These are phyloP conservation scores for Artemisia princeps DNA, from an alignment of 140 eudicot species.

Conservation along the genomic window DNA sequence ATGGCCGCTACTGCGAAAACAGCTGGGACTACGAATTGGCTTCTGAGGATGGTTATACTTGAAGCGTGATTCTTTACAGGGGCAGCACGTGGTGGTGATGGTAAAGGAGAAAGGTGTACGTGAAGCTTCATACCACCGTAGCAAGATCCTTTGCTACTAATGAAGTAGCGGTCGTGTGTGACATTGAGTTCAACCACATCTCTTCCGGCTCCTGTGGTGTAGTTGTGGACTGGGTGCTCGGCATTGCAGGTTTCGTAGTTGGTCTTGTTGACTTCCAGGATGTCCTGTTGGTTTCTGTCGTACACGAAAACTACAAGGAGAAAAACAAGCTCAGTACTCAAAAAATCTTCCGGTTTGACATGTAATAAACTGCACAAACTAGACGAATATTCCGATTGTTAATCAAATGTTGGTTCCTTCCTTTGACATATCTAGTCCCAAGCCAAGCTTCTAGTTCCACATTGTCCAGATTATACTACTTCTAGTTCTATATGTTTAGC, in stretches of 20 bases:
- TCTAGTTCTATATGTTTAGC: background rate
- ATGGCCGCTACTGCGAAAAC: constrained; percentile 49
- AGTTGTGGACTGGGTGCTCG: constrained; percentile 61
- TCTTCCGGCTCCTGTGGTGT: constrained; percentile 80
- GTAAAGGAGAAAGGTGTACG: constrained; percentile 39
- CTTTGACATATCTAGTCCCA: background rate
- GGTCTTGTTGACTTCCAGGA: constrained; percentile 76
- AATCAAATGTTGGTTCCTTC: too few species aligned
- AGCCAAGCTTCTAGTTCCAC: background rate
- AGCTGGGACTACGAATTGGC: constrained; percentile 51
- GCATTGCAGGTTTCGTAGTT: constrained; percentile 60
- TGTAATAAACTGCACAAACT: background rate
- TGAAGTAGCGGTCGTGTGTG: constrained; percentile 59
- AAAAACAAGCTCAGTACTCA: background rate
- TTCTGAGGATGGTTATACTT: constrained; percentile 25
- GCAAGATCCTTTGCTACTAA: constrained; percentile 73
- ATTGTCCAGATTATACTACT: background rate
- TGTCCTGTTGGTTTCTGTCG: constrained; percentile 57
- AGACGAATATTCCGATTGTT: background rate
- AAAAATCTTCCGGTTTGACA: background rate
- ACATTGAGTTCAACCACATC: constrained; percentile 66
- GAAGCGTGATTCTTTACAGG: constrained; percentile 40
- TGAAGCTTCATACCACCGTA: constrained; percentile 65
- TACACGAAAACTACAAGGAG: constrained; percentile 56
- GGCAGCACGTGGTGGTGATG: constrained; percentile 61